A percentile compares a stretch with the other conserved stretches of the same genome.
Evolutionary conservation across 148 eudicot genomes (phyloP).

Genomic region (Rhododendron henanense): DNA sequence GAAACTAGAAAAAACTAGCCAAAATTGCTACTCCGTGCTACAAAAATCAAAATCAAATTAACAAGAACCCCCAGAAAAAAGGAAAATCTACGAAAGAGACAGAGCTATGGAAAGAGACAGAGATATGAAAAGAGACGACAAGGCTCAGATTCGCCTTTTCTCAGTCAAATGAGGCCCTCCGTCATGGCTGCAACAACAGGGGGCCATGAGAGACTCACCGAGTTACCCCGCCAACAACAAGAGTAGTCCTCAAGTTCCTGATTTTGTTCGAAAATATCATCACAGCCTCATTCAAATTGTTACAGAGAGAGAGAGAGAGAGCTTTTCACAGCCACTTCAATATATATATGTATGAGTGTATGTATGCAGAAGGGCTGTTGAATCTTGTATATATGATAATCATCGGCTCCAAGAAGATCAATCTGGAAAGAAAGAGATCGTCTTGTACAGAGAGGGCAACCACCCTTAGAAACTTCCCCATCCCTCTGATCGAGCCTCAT

Average conservation of each 20-base stretch:
- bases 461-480: constrained; percentile 14
- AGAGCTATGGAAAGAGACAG: not conserved
- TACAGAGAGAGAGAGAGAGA: not conserved
- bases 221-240: constrained; percentile 23
- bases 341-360: not conserved
- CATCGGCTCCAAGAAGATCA: constrained; percentile 12
- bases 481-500: constrained; percentile 15
- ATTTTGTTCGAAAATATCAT: constrained; percentile 10
- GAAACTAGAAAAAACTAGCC: not conserved
- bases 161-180: constrained; percentile 3
- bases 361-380: constrained; percentile 15
- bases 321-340: not conserved
- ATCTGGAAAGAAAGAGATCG: not conserved
- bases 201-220: constrained; percentile 3
- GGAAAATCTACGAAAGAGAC: not conserved
- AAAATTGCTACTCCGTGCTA: not conserved
- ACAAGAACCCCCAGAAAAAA: no score
- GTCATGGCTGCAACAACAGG: constrained; percentile 25
- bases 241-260: not conserved
- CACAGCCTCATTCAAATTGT: not conserved
- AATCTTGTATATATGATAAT: not conserved
- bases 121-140: not conserved
- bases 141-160: constrained; percentile 30
- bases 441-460: constrained; percentile 13
- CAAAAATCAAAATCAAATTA: not conserved